Base-by-base conservation (phyloP, 306 rosid species). In the Quercus dentata region DNA sequence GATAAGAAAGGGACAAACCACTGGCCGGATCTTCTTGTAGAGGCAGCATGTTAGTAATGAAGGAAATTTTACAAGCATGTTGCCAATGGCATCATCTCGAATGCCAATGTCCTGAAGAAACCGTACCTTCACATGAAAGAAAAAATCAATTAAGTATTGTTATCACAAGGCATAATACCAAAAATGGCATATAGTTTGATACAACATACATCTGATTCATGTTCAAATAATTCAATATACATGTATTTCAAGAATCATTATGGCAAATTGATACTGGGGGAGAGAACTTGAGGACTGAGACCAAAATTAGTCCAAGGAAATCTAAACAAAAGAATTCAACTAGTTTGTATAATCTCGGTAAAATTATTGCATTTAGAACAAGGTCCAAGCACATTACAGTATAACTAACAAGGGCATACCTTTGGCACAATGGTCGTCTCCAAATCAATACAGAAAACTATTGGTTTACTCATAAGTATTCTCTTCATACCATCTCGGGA, bases 21-120 rank as follows among this genome's bases (percentile, higher is more conserved):
- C 97, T 18, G 94, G 97, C n/a, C 35, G 5, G 35, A 31, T 31
- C 35, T 31, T 31, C 35, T 31, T 31, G 35, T 31, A 31, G 35
- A 1, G 89, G 87, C 97, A 92, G 90, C 91, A 94, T 58, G 98
- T 92, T 52, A 94, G 89, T 82, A 94, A 78, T 5, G 92, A 76
- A 70, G 98, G 97, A 87, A 92, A 94, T 76, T 90, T 94, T 28
- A 91, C 98, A 81, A 92, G 97, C 98, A 94, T 94, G 85, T 88
- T 94, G 76, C 97, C 91, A 72, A 94, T 91, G 44, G 94, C 97
- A 61, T 90, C 97, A 55, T 92, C 86, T 73, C 73, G 89, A 83
- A 94, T 80, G 31, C 97, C 98, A 9, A 94, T 70, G 79, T 92
- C 97, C 83, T 85, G 89, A 76, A 92, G 92, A 88, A 94, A 92